phyloP scores from a whole-genome alignment of 2,329 filamentous ascomycete genomes.

The Penicillium sp. region DNA sequence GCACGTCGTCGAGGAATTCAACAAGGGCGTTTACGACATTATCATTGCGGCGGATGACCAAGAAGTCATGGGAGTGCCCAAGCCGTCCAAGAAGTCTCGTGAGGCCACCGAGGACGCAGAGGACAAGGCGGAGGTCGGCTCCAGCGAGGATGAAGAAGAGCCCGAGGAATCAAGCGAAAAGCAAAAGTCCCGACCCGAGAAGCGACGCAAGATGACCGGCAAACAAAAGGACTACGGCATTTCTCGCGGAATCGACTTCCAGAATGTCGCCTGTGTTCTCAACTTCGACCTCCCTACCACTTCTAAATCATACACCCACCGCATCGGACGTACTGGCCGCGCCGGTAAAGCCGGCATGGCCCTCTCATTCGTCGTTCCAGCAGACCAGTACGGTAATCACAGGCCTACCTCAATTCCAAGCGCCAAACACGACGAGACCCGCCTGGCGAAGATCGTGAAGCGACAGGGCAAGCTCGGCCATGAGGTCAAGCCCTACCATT shows the following conservation, averaged over 20 bases:
- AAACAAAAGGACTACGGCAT: slow-evolving; percentile 88
- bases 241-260: slow-evolving; percentile 94
- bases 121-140: slow-evolving; percentile 29
- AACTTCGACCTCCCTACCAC: slow-evolving; percentile 93
- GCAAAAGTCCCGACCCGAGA: slow-evolving; percentile 40
- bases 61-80: slow-evolving; percentile 63
- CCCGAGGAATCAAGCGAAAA: slow-evolving; percentile 28
- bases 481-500: slow-evolving; percentile 82
- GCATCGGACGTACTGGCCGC: slow-evolving; percentile 87
- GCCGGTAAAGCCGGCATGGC: slow-evolving; percentile 91
- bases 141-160: slow-evolving; percentile 38
- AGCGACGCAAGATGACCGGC: slow-evolving; percentile 59
- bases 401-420: slow-evolving; percentile 73
- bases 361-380: slow-evolving; percentile 87
- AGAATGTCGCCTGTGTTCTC: slow-evolving; percentile 87
- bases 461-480: slow-evolving; percentile 73
- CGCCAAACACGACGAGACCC: slow-evolving; percentile 75
- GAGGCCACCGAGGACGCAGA: slow-evolving; percentile 24
- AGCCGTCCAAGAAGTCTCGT: slow-evolving; percentile 30
- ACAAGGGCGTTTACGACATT: slow-evolving; percentile 93
- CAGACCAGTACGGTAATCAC: slow-evolving; percentile 78
- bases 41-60: slow-evolving; percentile 94
- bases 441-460: slow-evolving; percentile 72
- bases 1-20: slow-evolving; percentile 96
- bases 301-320: slow-evolving; percentile 91